Evolutionary conservation across 1,139 yeast species (phyloP), one percentile per base, ranked within the genome.

Genomic region (Blastobotrys niveus): DNA sequence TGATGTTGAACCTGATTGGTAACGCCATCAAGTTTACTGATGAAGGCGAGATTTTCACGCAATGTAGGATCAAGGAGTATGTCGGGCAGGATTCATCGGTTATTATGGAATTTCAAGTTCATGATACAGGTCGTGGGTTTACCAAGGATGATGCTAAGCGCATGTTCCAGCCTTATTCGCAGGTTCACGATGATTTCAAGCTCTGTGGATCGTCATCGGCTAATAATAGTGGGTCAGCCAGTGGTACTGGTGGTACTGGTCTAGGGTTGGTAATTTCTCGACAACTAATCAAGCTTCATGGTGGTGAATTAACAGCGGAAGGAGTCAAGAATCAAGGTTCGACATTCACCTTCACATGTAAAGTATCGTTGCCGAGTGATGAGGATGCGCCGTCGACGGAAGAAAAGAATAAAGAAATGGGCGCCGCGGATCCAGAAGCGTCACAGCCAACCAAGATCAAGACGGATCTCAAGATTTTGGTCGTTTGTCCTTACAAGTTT

Each of bases 61-160:
- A 56, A 19, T 62, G 65, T 40, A 53, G 56, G 26, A 51, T 55
- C 19, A n/a, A 43, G 7, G 42, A 42, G 6, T 49, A 50, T 7
- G 48, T 43, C 3, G 42, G 35, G 3, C 49, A 49, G 8, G 47
- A 50, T 10, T 41, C 45, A 30, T 26, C 34, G 5, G 51, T 63
- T 80, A 84, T 74, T 3, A 60, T 83, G 38, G 80, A 82, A 55
- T 76, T 87, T 46, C 80, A 80, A 51, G 94, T 87, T 19, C 74
- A 74, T 37, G 96, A 88, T 61, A 86, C 95, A 0, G 96, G 96
- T 5, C 83, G 95, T 1, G 96, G 96, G 52, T 88, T 88, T 49
- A 91, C 83, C 45, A 53, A 55, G 20, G 65, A 59, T 27, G 67
- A 63, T 46, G 61, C 62, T 21, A 76, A 80, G 2, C 66, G 86